Evolutionary conservation across 108 stramenopile species (phyloP), one percentile per base, ranked within the genome.

Genomic region (Pseudonitzschia multistriata): DNA sequence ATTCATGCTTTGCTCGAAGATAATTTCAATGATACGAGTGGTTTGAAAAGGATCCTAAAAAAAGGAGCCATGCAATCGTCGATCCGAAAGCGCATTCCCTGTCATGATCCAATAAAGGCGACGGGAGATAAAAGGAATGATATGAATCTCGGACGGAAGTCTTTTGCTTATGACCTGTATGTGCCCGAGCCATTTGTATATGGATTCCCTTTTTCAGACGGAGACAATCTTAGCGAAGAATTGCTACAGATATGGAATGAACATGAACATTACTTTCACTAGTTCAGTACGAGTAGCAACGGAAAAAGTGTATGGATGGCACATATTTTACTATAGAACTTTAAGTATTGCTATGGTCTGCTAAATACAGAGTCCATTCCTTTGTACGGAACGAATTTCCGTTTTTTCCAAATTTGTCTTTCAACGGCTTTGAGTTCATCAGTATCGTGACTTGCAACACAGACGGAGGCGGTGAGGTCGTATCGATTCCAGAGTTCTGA

Each of bases 201-300:
- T 33, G 57, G 57, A 5, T 59, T 59, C 21, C 57, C 57, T 13
- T 59, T 59, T 59, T 59, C 57, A 33, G 57, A 59, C 34, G 57
- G 31, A 35, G 57, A 59, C n/a, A 5, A 59, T 33, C 10, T 59
- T 35, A 33, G 19, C 7, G 57, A 37, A n/a, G 33, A 59, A 21
- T 59, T 59, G 34, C 33, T 35, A 14, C 19, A 6, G 5, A 59
- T 36, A 37, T 59, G 57, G 57, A 33, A 59, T 8, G 57, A 30
- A 21, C 35, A 59, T n/a, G 57, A 59, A 59, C 57, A 59, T 15
- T 59, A 59, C 14, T 59, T 59, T 15, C 13, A 59, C 29, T 59
- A 55, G 13, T 13, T 8, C 3, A 37, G 37, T 37, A 37, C 37
- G 6, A 37, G 37, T 37, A 37, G n/a, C n/a, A n/a, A n/a, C n/a